Conservation (phyloP, 306 rosid genomes). For the Boehmeria nivea region DNA sequence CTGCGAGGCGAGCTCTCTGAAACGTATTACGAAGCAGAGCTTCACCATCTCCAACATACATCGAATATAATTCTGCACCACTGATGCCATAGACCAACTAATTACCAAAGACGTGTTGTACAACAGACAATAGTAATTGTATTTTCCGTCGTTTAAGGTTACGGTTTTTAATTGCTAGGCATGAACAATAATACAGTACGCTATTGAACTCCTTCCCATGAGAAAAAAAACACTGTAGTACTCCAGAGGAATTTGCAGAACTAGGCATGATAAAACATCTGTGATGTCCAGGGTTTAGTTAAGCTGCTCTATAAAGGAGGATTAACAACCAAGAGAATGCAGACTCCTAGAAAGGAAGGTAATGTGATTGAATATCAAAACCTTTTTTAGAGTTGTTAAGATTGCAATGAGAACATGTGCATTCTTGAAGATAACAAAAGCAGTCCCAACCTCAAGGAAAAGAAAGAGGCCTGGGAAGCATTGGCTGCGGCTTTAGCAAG, state of each 20-base stretch:
- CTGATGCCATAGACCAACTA: slow-evolving; percentile 27
- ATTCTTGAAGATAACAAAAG: neutral
- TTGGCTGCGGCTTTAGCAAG: slow-evolving; percentile 95
- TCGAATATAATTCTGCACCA: slow-evolving; percentile 86
- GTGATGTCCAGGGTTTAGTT: too few species aligned
- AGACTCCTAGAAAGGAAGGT: neutral
- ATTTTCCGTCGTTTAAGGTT: too few species aligned
- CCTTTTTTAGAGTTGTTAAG: neutral
- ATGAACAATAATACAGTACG: too few species aligned
- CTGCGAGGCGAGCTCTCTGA: slow-evolving; percentile 80
- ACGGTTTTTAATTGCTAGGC: too few species aligned
- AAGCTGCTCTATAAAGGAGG: too few species aligned
- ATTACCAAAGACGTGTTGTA: too few species aligned
- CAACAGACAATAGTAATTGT: too few species aligned
- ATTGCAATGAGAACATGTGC: neutral
- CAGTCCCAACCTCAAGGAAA: slow-evolving; percentile 74
- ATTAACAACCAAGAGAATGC: neutral
- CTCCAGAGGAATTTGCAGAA: too few species aligned
- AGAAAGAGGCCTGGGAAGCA: slow-evolving; percentile 88
- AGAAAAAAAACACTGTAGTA: too few species aligned
- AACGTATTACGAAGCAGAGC: slow-evolving; percentile 76
- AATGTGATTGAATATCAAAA: neutral
- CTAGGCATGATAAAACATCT: too few species aligned
- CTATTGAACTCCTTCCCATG: too few species aligned
- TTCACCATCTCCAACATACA: slow-evolving; percentile 98